Evolutionary conservation across 2,329 filamentous ascomycete species (phyloP), one percentile per base, ranked within the genome.

Genomic region (Neonectria ditissima): DNA sequence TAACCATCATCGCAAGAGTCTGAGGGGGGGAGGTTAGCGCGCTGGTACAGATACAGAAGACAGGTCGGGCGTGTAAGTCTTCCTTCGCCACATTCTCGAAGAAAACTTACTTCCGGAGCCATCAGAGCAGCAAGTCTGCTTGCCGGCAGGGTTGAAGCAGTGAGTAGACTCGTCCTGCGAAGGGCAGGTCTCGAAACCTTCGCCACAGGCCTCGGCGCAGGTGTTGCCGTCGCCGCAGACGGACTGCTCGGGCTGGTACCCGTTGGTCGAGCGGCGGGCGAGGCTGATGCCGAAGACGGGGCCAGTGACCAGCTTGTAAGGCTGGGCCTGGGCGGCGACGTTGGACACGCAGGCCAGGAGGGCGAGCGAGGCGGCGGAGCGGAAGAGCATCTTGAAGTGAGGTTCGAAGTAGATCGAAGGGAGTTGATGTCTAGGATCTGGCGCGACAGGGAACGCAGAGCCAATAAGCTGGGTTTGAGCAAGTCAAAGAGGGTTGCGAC

Each of bases 1-100:
- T 85, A 91, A 53, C 86, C 87, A 16, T 78, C 75, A 32, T 87
- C 83, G 75, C 88, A 91, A 32, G 87, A 86, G 77, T 87, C 87
- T 89, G 55, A 28, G 5, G 28, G 30, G 30, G 11, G 2, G 14
- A 24, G 6, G 64, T 73, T 53, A 73, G 70, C 34, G 24, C 59
- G 48, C n/a, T 37, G 13, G 13, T 39, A 28, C 14, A 3, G 13
- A 13, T 39, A 28, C 14, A 3, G 14, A 20, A 18, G n/a, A 52
- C 24, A 5, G 13, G 37, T 16, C 10, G 10, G 37, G n/a, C 11
- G 28, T 30, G 32, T 4, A 13, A 45, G 5, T 9, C 26, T 28
- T 22, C 7, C n/a, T 22, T 9, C n/a, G 32, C 59, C 26, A 16
- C 26, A 22, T 55, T 4, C n/a, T 18, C 44, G 32, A 26, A 28